Percentiles rank a stretch among this genome's conserved stretches.
phyloP scores from a whole-genome alignment of 164 flowering plant species.

The Vitis riparia region DNA sequence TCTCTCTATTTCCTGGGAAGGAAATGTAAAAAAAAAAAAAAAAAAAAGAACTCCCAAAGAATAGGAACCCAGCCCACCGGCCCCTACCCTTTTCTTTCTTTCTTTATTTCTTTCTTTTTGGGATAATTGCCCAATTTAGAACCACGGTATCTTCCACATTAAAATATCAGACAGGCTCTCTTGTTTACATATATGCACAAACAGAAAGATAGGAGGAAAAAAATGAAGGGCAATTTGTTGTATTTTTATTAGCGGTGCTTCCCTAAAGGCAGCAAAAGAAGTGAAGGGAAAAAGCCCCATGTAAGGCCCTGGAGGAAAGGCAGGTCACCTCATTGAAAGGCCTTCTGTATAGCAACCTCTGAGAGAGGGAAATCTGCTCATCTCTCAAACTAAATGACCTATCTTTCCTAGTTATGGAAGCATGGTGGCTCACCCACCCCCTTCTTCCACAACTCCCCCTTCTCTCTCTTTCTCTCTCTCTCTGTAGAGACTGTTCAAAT shows the following conservation, averaged over 20 bases:
- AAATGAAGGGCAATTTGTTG: not conserved
- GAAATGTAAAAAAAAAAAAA: not conserved
- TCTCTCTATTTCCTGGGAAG: too few species aligned
- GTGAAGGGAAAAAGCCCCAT: not conserved
- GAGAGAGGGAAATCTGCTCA: not conserved
- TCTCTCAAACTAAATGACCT: not conserved
- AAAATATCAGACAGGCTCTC: not conserved
- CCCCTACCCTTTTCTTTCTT: too few species aligned
- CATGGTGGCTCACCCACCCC: not conserved
- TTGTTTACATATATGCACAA: not conserved
- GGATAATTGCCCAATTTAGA: too few species aligned
- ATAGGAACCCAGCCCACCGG: too few species aligned
- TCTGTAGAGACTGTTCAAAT: too few species aligned
- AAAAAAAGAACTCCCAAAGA: not conserved
- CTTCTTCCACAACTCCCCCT: not conserved
- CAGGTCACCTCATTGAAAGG: not conserved
- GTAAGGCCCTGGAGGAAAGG: not conserved
- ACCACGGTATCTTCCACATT: too few species aligned
- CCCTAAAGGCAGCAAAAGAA: conserved; percentile 6
- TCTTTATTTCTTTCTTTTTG: too few species aligned
- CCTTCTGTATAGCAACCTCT: too few species aligned
- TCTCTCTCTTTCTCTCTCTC: conserved; percentile 7
- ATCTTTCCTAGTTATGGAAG: not conserved
- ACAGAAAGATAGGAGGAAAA: not conserved
- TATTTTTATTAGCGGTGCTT: conserved; percentile 4